Conservation (phyloP, 1,284 basidiomycete species). For the Ceratobasidium sp. region DNA sequence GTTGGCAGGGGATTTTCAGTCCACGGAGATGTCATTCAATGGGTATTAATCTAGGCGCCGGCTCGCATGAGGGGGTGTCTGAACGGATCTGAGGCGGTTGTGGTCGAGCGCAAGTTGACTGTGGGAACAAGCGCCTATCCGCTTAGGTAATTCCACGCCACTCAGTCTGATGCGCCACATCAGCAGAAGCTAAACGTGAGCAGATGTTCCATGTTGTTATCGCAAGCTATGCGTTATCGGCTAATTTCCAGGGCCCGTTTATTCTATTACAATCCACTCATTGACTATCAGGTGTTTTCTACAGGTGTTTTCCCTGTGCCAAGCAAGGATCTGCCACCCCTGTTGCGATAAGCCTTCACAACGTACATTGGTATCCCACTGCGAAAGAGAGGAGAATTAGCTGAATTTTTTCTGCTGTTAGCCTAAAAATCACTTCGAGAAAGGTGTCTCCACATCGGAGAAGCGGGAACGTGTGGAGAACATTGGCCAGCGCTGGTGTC, state of each 20-base stretch:
- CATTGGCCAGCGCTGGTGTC: not conserved
- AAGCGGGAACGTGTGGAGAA: not conserved
- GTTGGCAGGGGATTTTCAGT: not conserved
- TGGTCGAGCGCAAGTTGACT: not conserved
- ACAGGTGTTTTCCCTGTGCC: too few relatives aligned
- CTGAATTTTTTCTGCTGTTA: too few relatives aligned
- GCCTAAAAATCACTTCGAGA: too few relatives aligned
- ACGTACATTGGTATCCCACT: too few relatives aligned
- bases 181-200: not conserved
- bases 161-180: not conserved
- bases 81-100: not conserved
- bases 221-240: not conserved
- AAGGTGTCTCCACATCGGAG: too few relatives aligned
- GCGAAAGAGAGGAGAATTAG: too few relatives aligned
- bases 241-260: not conserved
- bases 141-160: too few relatives aligned
- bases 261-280: too few relatives aligned
- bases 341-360: too few relatives aligned
- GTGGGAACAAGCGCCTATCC: not conserved
- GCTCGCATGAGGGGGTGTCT: not conserved
- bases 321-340: too few relatives aligned
- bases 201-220: not conserved
- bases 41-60: not conserved
- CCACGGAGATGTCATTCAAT: not conserved
- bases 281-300: too few relatives aligned